Conservation (phyloP, 176 grass and related monocot species). For the Carex cristatella region DNA sequence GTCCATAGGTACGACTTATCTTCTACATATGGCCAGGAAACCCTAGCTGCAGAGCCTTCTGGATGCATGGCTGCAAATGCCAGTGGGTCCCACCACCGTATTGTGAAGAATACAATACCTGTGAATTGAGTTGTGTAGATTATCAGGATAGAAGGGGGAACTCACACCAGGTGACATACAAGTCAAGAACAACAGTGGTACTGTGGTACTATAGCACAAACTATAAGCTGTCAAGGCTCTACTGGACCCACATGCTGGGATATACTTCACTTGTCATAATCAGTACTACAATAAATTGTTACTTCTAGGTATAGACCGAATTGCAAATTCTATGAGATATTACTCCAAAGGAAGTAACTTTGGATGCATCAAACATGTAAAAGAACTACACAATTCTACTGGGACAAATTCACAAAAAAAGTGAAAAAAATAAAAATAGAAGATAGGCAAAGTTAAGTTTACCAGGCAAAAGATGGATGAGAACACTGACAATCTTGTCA, state of each 20-base stretch:
- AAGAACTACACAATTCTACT: neutral
- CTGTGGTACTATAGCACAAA: neutral
- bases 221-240: neutral
- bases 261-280: neutral
- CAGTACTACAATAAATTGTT: neutral
- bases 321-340: neutral
- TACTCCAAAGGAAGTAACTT: neutral
- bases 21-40: slow-evolving; percentile 90
- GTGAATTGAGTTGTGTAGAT: neutral
- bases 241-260: neutral
- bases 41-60: slow-evolving; percentile 71
- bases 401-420: neutral
- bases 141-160: neutral
- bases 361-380: neutral
- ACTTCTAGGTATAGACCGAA: neutral
- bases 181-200: neutral
- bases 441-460: slow-evolving; percentile 18
- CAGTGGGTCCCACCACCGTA: slow-evolving; percentile 93
- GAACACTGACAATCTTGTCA: slow-evolving; percentile 96
- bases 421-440: neutral
- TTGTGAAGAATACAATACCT: slow-evolving; percentile 98
- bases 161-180: neutral
- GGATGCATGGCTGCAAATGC: slow-evolving; percentile 99
- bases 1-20: slow-evolving; percentile 83
- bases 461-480: slow-evolving; percentile 99